These are phyloP conservation scores for Suillus decipiens DNA, from an alignment of 768 basidiomycete genomes.

Conservation along the genomic window DNA sequence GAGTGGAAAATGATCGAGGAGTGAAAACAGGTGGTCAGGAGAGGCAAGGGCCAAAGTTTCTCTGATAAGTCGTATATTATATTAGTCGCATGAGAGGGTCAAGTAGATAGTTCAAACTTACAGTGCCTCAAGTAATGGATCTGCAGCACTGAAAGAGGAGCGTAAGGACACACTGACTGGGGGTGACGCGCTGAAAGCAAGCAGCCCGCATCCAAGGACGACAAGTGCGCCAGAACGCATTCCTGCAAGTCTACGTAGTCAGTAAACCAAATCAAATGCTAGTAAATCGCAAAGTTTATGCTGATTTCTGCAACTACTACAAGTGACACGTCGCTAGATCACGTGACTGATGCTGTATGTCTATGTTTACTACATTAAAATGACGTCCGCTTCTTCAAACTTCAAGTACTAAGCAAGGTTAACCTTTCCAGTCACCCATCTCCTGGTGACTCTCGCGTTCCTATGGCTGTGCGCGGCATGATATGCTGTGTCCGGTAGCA, in stretches of 20 bases:
- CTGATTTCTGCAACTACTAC: not conserved
- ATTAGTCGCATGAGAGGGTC: not conserved
- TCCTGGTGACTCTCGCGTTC: not conserved
- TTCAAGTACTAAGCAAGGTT: not conserved
- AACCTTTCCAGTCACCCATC: not conserved
- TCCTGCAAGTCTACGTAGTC: not conserved
- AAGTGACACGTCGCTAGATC: not conserved
- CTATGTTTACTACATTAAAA: too few relatives aligned
- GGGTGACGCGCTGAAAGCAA: constrained; percentile 26
- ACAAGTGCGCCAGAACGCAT: constrained; percentile 5
- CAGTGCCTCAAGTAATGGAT: constrained; percentile 34
- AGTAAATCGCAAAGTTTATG: not conserved
- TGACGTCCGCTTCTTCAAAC: too few relatives aligned
- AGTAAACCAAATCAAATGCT: not conserved
- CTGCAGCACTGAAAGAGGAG: constrained; percentile 28
- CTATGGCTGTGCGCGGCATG: not conserved
- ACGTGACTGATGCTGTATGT: not conserved
- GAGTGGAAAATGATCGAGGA: constrained; percentile 62
- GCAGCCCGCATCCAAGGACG: constrained; percentile 15
- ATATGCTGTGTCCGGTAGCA: not conserved
- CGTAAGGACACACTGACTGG: constrained; percentile 31
- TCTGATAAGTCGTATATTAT: constrained; percentile 40
- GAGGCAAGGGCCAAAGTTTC: constrained; percentile 81
- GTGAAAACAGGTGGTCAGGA: constrained; percentile 71
- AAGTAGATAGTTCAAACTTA: constrained; percentile 17